Evolutionary conservation across 768 basidiomycete genomes (phyloP).

Genomic region (Amanita muscaria): DNA sequence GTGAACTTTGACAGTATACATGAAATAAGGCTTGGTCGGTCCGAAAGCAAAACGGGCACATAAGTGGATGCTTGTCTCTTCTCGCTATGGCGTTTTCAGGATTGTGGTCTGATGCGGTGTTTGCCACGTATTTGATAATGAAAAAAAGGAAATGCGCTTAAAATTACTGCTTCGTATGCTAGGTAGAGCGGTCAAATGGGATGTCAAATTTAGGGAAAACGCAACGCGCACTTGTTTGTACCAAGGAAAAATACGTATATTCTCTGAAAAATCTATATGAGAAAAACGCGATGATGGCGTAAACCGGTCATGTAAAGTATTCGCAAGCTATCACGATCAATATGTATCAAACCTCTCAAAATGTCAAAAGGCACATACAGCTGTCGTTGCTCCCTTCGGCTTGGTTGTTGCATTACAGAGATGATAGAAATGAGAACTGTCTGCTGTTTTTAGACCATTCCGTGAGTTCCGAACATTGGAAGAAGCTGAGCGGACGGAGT

Average conservation of each 20-base stretch:
- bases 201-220: neutral
- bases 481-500: too few relatives aligned
- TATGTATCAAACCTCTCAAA: constrained; percentile 3
- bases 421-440: constrained; percentile 52
- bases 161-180: constrained; percentile 75
- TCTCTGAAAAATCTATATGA: constrained; percentile 77
- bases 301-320: constrained; percentile 76
- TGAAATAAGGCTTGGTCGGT: constrained; percentile 86
- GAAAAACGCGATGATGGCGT: constrained; percentile 76
- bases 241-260: constrained; percentile 48
- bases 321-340: constrained; percentile 40
- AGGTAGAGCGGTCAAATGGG: neutral
- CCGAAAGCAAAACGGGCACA: constrained; percentile 75
- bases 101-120: constrained; percentile 50
- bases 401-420: constrained; percentile 53
- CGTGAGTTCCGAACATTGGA: neutral
- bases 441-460: too few relatives aligned
- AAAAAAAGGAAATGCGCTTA: constrained; percentile 84
- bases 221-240: constrained; percentile 29
- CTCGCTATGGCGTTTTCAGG: constrained; percentile 61
- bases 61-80: constrained; percentile 71
- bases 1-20: constrained; percentile 85
- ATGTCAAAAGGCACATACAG: constrained; percentile 39
- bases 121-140: constrained; percentile 81
- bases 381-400: constrained; percentile 68